phyloP scores from a whole-genome alignment of 129 eudicot genomes.

The Flaveria trinervia region DNA sequence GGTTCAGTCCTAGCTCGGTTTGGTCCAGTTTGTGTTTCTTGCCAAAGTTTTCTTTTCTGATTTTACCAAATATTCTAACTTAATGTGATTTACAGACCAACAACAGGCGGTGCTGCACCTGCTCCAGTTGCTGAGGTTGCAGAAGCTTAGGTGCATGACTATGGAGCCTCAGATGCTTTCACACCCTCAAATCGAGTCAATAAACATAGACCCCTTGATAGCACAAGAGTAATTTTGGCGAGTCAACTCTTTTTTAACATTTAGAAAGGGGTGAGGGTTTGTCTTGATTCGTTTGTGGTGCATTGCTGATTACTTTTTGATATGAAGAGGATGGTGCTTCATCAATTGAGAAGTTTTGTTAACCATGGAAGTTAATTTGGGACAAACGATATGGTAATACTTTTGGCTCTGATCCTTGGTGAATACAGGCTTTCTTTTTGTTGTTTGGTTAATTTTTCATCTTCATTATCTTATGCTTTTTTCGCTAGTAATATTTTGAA shows the following conservation, averaged over 20 bases:
- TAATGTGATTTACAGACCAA: slow-evolving; percentile 59
- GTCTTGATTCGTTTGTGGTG: slow-evolving; percentile 20
- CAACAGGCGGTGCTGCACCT: slow-evolving; percentile 92
- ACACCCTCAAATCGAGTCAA: background rate
- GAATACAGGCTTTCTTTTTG: background rate
- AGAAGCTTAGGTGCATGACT: slow-evolving; percentile 34
- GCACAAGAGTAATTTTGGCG: background rate
- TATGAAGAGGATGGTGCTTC: slow-evolving; percentile 28
- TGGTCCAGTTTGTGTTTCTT: background rate
- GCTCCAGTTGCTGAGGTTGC: slow-evolving; percentile 48
- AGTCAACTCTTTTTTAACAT: slow-evolving; percentile 2
- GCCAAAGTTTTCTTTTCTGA: background rate
- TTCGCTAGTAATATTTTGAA: too few species aligned
- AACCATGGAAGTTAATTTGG: slow-evolving; percentile 34
- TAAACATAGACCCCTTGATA: background rate
- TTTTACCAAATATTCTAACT: slow-evolving; percentile 6
- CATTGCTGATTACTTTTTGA: slow-evolving; percentile 17
- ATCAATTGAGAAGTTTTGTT: slow-evolving; percentile 34
- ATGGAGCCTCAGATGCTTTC: slow-evolving; percentile 1
- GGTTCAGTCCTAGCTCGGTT: background rate
- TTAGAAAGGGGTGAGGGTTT: slow-evolving; percentile 21
- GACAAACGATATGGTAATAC: slow-evolving; percentile 9
- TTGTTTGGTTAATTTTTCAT: too few species aligned
- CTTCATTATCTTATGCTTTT: too few species aligned
- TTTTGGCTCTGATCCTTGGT: background rate